These are phyloP conservation scores for Ampelomyces quisqualis DNA, from an alignment of 2,329 filamentous ascomycete genomes.

Conservation along the genomic window DNA sequence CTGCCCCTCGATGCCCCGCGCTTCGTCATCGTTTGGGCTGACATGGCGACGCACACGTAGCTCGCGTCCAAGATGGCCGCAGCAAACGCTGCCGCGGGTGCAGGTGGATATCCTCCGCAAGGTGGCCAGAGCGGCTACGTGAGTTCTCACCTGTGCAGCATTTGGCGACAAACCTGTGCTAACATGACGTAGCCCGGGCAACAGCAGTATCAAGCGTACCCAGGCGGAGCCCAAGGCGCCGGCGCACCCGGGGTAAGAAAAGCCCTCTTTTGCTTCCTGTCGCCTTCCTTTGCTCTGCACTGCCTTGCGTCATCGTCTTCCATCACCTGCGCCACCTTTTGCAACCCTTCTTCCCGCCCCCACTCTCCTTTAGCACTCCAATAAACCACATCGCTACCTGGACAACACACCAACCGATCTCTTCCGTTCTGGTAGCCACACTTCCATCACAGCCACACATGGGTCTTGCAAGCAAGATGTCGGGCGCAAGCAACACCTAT, in stretches of 20 bases:
- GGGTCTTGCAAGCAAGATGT: constrained; percentile 34
- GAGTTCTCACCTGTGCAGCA: constrained; percentile 41
- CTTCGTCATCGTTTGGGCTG: constrained; percentile 27
- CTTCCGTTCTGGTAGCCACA: constrained; percentile 10
- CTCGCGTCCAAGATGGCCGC: constrained; percentile 53
- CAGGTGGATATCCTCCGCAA: constrained; percentile 40
- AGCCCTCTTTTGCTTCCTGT: constrained; percentile 12
- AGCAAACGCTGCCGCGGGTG: constrained; percentile 39
- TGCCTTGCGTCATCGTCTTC: constrained; percentile 31
- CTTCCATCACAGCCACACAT: constrained; percentile 23
- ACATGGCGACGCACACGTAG: constrained; percentile 32
- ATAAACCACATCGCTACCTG: constrained; percentile 16
- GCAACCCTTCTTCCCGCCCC: constrained; percentile 18
- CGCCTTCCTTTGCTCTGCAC: constrained; percentile 28
- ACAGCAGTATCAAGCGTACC: constrained; percentile 59
- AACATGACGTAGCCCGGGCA: constrained; percentile 46
- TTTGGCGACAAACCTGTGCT: constrained; percentile 20
- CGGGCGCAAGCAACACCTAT: constrained; percentile 28
- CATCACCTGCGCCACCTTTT: constrained; percentile 24
- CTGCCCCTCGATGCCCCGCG: constrained; percentile 26
- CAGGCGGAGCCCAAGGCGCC: constrained; percentile 52
- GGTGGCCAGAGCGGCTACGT: constrained; percentile 53
- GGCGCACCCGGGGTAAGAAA: constrained; percentile 40
- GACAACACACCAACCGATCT: constrained; percentile 5
- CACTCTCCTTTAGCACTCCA: constrained; percentile 25